phyloP scores from a whole-genome alignment of 441 rosid genomes.

The Euphorbia corollata region DNA sequence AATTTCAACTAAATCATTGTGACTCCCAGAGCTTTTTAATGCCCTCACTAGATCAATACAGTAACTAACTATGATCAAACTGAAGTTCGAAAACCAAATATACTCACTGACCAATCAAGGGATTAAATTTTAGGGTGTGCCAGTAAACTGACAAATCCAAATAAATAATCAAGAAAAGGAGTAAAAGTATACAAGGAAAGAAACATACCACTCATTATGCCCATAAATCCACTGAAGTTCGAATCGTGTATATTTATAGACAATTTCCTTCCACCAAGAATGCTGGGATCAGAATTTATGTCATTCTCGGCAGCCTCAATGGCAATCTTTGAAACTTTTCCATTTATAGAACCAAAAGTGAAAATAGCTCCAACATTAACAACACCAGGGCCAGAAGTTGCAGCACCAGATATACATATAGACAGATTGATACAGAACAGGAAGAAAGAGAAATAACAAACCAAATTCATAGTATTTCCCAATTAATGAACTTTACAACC shows the following conservation, averaged over 20 bases:
- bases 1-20: too few relatives aligned
- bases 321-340: conserved; percentile 79
- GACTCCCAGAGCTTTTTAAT: too few relatives aligned
- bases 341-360: conserved; percentile 51
- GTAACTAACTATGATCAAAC: neutral
- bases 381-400: conserved; percentile 49
- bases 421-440: neutral
- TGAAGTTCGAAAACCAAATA: neutral
- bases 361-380: conserved; percentile 69
- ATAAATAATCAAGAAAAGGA: too few relatives aligned
- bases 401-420: neutral
- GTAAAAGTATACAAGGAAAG: neutral
- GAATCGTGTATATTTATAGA: conserved; percentile 39
- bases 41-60: neutral
- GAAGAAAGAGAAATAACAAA: neutral
- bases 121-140: neutral
- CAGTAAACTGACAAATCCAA: too few relatives aligned
- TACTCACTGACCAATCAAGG: neutral
- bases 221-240: conserved; percentile 77
- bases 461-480: neutral
- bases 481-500: conserved; percentile 13
- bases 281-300: conserved; percentile 55
- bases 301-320: conserved; percentile 83
- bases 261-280: conserved; percentile 54
- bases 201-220: conserved; percentile 72